Evolutionary conservation across 1,284 basidiomycete genomes (phyloP).

Genomic region (Phellinidium pouzarii): DNA sequence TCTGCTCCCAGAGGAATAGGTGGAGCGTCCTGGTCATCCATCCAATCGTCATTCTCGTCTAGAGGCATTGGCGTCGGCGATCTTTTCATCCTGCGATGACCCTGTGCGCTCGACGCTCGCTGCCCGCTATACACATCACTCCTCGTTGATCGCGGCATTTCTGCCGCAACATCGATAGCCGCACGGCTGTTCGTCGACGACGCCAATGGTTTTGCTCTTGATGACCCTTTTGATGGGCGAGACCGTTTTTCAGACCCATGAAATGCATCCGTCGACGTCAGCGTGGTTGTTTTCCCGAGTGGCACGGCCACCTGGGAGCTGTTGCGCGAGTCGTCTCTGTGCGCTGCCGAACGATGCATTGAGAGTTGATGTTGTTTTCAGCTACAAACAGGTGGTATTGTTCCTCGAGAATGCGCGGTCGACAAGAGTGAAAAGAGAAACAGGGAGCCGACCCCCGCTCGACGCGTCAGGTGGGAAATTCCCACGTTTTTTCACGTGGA

Average conservation of each 20-base stretch:
- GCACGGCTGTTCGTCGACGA: slow-evolving; percentile 6
- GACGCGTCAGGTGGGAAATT: too few species aligned
- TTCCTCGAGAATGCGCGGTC: not conserved
- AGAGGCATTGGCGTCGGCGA: slow-evolving; percentile 1
- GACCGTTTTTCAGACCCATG: slow-evolving; percentile 2
- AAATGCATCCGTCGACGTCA: slow-evolving; percentile 5
- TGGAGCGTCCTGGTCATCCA: not conserved
- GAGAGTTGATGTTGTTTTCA: not conserved
- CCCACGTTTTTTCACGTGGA: too few species aligned
- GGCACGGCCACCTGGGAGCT: slow-evolving; percentile 4
- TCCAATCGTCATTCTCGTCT: slow-evolving; percentile 13
- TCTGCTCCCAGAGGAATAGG: not conserved
- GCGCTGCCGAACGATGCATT: slow-evolving; percentile 9
- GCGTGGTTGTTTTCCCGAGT: slow-evolving; percentile 5
- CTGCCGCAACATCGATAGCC: not conserved
- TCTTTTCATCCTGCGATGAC: slow-evolving; percentile 2
- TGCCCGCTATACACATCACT: not conserved
- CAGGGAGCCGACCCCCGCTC: too few species aligned
- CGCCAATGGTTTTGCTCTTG: slow-evolving; percentile 2
- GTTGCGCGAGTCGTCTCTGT: slow-evolving; percentile 1
- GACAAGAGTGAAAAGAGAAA: not conserved
- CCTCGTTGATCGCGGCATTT: not conserved
- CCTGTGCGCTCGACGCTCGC: not conserved
- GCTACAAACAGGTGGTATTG: not conserved
- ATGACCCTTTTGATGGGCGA: not conserved